Percentiles rank a stretch among this genome's conserved stretches.
phyloP scores from a whole-genome alignment of 352 stramenopile species.

The Globisporangium splendens region DNA sequence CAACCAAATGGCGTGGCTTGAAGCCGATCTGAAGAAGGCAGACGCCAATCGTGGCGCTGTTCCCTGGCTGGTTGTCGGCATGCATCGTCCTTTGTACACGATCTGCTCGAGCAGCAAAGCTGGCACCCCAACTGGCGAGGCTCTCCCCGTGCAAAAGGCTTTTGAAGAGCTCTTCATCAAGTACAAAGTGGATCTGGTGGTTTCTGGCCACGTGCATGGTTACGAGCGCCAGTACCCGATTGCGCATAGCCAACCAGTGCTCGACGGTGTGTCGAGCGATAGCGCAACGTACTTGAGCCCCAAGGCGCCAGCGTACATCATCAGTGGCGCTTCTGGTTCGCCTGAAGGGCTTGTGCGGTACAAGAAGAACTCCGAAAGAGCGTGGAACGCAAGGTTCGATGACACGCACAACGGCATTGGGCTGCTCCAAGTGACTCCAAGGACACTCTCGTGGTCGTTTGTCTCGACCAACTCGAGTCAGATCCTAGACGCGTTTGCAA shows the following conservation, averaged over 20 bases:
- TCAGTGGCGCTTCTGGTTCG: constrained; percentile 58
- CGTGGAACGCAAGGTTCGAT: constrained; percentile 35
- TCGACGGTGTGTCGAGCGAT: constrained; percentile 46
- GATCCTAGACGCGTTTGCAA: too few relatives aligned
- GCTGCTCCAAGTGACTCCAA: constrained; percentile 19
- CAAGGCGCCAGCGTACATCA: constrained; percentile 59
- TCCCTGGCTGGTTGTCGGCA: constrained; percentile 51
- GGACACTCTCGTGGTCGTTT: too few relatives aligned
- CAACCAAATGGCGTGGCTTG: constrained; percentile 48
- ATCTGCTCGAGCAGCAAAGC: constrained; percentile 14
- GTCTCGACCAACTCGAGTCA: too few relatives aligned
- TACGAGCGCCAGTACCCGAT: constrained; percentile 80
- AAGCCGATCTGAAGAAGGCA: constrained; percentile 42
- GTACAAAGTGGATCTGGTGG: constrained; percentile 83
- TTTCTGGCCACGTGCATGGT: constrained; percentile 82
- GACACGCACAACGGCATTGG: constrained; percentile 41
- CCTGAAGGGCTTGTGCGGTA: constrained; percentile 34
- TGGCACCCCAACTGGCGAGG: constrained; percentile 17
- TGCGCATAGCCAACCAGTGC: constrained; percentile 30
- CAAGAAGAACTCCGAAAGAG: constrained; percentile 6
- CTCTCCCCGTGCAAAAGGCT: constrained; percentile 37
- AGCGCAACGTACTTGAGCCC: constrained; percentile 54
- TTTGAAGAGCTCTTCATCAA: constrained; percentile 85
- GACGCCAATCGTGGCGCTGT: constrained; percentile 34
- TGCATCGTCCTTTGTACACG: constrained; percentile 48